Base-by-base conservation (phyloP, 495 filamentous ascomycete genomes). In the Xylaria curta region DNA sequence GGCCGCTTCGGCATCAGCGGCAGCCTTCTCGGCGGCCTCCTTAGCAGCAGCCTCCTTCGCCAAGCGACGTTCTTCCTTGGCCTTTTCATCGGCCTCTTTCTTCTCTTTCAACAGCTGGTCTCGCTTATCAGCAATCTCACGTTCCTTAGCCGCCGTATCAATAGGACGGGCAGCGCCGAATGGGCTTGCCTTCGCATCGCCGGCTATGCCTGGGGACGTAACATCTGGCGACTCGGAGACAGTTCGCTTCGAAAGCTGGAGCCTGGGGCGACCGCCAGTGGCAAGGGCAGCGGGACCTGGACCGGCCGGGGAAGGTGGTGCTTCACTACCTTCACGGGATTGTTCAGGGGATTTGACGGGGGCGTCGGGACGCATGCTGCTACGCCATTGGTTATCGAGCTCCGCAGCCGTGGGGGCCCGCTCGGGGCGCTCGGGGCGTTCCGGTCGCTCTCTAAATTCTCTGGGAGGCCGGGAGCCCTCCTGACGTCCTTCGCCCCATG, bases 141-240 rank as follows among this genome's bases (percentile, higher is more conserved):
- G 91, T 83, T 97, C 95, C 60, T 91, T 88, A 10, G 94, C 87
- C 24, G 93, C 92, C 61, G 94, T 97, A 81, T 98, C 94, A 72
- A 97, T 97, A 13, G 94, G 94, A 62, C 89, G 88, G 49, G 94
- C 94, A 67, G 92, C 94, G 78, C 96, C 96, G 81, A 99, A 99
- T 31, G 93, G 93, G 81, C 90, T 98, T 21, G 93, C 87, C 84
- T 96, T 97, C 4, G 93, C 86, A 70, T 95, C 93, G 46, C 81
- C 80, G 31, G 74, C 75, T 28, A 81, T 72, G 38, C 82, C 78
- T 19, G 90, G 79, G 15, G 85, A 82, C 38, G 85, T 72, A 15
- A 86, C 82, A 54, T 87, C 87, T 3, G 87, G 82, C 5, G 84
- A 79, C 66, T 97, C 94, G 5, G 94, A 90, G 42, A 97, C 92